These are phyloP conservation scores for Immersiella caudata DNA, from an alignment of 495 filamentous ascomycete species.

Conservation along the genomic window DNA sequence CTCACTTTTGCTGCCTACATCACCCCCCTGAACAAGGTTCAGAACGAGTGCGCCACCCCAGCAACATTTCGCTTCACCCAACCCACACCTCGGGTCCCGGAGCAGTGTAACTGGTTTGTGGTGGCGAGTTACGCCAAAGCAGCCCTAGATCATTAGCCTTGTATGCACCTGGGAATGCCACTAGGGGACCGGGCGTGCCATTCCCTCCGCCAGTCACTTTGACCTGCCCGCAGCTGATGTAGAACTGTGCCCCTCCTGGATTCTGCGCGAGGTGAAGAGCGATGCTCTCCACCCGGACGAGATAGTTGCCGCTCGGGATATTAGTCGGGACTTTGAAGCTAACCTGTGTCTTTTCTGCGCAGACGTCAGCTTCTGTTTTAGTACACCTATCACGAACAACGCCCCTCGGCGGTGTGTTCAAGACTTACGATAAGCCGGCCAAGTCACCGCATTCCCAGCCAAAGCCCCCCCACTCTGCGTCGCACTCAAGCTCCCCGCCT, in stretches of 20 bases:
- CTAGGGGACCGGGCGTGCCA: conserved; percentile 40
- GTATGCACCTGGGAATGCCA: conserved; percentile 41
- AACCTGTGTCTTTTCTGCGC: conserved; percentile 18
- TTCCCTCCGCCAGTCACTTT: conserved; percentile 49
- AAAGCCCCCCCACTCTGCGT: conserved; percentile 28
- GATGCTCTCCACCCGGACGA: conserved; percentile 54
- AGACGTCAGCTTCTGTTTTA: conserved; percentile 6
- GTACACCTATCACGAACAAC: too few species aligned
- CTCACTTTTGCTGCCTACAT: too few species aligned
- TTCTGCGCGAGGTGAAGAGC: conserved; percentile 48
- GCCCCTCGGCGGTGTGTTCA: too few species aligned
- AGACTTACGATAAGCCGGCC: conserved; percentile 42
- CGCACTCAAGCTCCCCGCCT: conserved; percentile 41
- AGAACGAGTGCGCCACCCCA: too few species aligned
- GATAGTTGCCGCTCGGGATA: conserved; percentile 49
- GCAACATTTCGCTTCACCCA: conserved; percentile 9
- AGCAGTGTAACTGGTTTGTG: conserved; percentile 38
- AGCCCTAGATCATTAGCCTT: conserved; percentile 36
- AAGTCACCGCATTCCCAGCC: conserved; percentile 23
- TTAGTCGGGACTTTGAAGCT: conserved; percentile 45
- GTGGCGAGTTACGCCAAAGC: conserved; percentile 24
- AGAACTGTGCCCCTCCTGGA: conserved; percentile 52
- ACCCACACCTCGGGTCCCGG: conserved; percentile 42
- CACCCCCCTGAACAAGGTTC: too few species aligned
- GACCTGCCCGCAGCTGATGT: conserved; percentile 46